phyloP scores from a whole-genome alignment of 345 rosid species.

The Lepidium sativum region DNA sequence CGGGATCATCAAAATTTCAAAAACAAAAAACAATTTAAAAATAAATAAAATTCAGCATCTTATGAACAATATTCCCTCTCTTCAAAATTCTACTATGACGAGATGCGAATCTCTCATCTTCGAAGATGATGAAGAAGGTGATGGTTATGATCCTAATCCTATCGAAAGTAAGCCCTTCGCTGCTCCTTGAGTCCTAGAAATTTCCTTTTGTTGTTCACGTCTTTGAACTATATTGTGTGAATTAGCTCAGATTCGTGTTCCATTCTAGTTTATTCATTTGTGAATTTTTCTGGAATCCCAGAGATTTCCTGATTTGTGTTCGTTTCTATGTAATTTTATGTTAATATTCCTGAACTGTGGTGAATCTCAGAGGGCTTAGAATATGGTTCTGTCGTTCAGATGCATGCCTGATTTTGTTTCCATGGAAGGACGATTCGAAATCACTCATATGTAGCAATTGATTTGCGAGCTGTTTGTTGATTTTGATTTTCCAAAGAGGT shows the following conservation, averaged over 20 bases:
- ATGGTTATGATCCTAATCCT: not conserved
- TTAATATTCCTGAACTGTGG: not conserved
- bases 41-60: not conserved
- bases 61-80: not conserved
- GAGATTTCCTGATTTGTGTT: not conserved
- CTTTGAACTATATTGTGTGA: not conserved
- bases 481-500: not conserved
- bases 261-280: not conserved
- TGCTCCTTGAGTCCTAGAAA: no score
- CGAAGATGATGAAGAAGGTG: not conserved
- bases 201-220: not conserved
- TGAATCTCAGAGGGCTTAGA: not conserved
- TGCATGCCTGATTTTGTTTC: not conserved
- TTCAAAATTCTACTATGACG: no score
- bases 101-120: not conserved
- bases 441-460: not conserved
- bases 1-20: not conserved
- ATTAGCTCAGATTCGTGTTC: not conserved
- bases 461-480: not conserved
- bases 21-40: not conserved
- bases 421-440: not conserved
- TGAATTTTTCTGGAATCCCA: no score
- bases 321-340: no score
- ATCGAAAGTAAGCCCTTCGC: not conserved
- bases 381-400: not conserved